Base-by-base conservation (phyloP, 805 yeast species). In the Candida manassasensis region DNA sequence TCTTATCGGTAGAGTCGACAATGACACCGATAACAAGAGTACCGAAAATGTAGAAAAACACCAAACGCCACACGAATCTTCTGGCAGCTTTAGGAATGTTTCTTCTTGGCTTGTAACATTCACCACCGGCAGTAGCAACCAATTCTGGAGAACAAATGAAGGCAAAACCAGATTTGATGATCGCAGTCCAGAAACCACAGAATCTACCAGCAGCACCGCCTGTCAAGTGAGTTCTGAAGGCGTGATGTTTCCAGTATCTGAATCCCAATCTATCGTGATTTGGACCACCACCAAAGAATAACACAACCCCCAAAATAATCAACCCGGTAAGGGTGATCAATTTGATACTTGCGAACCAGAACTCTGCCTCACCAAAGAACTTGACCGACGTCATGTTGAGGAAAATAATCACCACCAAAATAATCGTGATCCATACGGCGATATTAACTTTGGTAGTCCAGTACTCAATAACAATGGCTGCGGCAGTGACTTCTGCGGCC, bases 91-190 rank as follows among this genome's bases (percentile, higher is more conserved):
- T 77, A 16, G 81, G 76, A 35, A 63, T 53, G 26, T 59, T 58
- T 18, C 52, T 43, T 31, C 69, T 49, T 19, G 71, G 68, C 26
- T 55, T 53, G 14, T 52, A 41, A 26, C 59, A 50, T 43, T 64
- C 71, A 21, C 40, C 60, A 49, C 81, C 85, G 0, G 95, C 93
- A 13, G 88, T 79, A 4, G 85, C 77, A 32, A 81, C 67, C 47
- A 80, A 63, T 59, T 80, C 86, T 12, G 84, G 84, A 17, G 80
- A 59, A 32, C 77, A 65, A 42, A 79, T 74, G 50, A 78, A 79
- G 3, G 84, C 75, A 46, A 78, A 80, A 11, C 79, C 85, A 27
- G 82, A 77, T 48, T 75, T 77, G 44, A 79, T 73, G 33, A 80
- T 62, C 36, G 74, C 78, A 11, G 77, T 73, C 76, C 81, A 77